Evolutionary conservation across 139 green algal genomes (phyloP), one percentile per base, ranked within the genome.

Genomic region (Chlorella ohadii): DNA sequence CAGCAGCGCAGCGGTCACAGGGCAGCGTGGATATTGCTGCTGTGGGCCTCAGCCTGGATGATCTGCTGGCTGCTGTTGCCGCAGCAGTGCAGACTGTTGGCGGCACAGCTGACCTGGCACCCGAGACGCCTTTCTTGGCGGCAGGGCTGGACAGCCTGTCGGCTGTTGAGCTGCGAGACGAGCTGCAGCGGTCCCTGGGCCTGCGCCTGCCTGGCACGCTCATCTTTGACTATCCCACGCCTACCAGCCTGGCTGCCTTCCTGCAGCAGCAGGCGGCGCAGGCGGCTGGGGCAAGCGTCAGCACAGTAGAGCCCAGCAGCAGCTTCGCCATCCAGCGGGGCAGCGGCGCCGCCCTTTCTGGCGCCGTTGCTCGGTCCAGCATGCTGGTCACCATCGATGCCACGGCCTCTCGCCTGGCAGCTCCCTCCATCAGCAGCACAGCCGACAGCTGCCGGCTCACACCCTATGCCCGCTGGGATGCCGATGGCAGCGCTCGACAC

Each of bases 161-260:
- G 1, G 78, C 84, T 5, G 86, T 91, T 20, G 88, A 91, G 76
- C 79, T 93, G 70, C 64, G 78, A n/a, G 75, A 90, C 23, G 63
- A 82, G 0, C 36, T 92, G 0, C 25, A 64, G 22, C 12, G 38
- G 25, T n/a, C 16, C 9, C 82, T 93, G 41, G 80, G 71, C 4
- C 11, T 87, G 33, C 55, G 79, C 12, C 79, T 94, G 66, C 82
- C 89, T 0, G 72, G 71, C 28, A 94, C 91, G 0, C 73, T 84
- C 0, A 36, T 91, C n/a, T 94, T 94, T 74, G 92, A 96, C 81
- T 89, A 93, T 82, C 91, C 92, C n/a, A 92, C 91, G 0, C 64
- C 90, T 13, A 38, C 59, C 0, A 82, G 85, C 6, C 82, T 96
- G 63, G 15, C 65, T 16, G 63, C 28, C 1, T 64, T 61, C 41